Conservation (phyloP, 2,329 filamentous ascomycete species). For the Bipolaris sorokiniana region DNA sequence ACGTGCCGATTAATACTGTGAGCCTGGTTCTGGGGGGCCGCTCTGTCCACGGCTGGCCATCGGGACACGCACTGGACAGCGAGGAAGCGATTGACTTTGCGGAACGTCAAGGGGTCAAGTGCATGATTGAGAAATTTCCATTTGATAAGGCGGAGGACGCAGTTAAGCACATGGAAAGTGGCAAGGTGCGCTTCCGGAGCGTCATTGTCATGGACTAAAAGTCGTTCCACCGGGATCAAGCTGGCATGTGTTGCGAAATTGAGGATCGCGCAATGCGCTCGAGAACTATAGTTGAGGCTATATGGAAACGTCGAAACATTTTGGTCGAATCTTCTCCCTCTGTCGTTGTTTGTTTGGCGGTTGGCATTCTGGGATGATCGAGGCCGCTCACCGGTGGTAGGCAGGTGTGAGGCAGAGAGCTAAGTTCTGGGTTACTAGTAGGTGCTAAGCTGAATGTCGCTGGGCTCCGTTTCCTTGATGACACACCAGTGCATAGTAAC, state of each 20-base stretch:
- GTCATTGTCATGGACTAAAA: conserved; percentile 57
- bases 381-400: background rate
- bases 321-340: background rate
- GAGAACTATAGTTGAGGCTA: conserved; percentile 6
- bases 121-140: conserved; percentile 61
- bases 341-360: background rate
- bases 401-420: background rate
- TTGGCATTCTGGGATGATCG: conserved; percentile 5
- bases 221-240: background rate
- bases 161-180: conserved; percentile 57
- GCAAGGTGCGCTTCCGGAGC: conserved; percentile 58
- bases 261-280: background rate
- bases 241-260: background rate
- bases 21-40: conserved; percentile 55
- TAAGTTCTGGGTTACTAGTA: background rate
- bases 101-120: conserved; percentile 55
- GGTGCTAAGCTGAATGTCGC: conserved; percentile 9
- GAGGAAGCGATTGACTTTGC: conserved; percentile 62
- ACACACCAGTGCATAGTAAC: background rate
- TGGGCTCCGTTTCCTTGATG: background rate
- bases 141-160: conserved; percentile 59
- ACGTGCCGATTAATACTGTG: conserved; percentile 53
- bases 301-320: conserved; percentile 19
- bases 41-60: conserved; percentile 60
- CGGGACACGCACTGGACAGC: conserved; percentile 58